A percentile compares a stretch with the other conserved stretches of the same genome.
These are phyloP conservation scores for Dactylella cylindrospora DNA, from an alignment of 2,329 filamentous ascomycete genomes.

Conservation along the genomic window DNA sequence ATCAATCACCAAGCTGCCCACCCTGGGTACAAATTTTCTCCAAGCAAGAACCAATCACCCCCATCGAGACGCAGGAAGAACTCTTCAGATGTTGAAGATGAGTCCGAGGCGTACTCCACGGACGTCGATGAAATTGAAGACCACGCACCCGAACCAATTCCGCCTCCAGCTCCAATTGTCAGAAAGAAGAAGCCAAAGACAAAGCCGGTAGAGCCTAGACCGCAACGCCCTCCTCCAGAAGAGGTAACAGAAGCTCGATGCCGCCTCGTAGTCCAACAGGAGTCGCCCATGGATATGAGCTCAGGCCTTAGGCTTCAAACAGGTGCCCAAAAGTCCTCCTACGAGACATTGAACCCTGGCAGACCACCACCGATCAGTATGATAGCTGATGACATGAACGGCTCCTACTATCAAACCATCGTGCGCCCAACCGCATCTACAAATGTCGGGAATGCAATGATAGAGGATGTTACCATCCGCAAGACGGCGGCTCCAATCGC, in stretches of 20 bases:
- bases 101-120: constrained; percentile 55
- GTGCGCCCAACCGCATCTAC: constrained; percentile 52
- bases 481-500: constrained; percentile 50
- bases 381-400: constrained; percentile 54
- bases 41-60: constrained; percentile 64
- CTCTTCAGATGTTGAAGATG: constrained; percentile 53
- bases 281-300: constrained; percentile 6
- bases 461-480: constrained; percentile 55
- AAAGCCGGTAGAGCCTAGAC: constrained; percentile 44
- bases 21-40: constrained; percentile 91
- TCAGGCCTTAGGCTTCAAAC: constrained; percentile 46
- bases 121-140: constrained; percentile 54
- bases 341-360: constrained; percentile 59
- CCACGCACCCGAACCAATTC: constrained; percentile 6
- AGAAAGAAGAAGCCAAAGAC: constrained; percentile 25
- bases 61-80: constrained; percentile 57
- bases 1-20: constrained; percentile 82
- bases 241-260: constrained; percentile 47
- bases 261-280: not conserved
- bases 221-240: constrained; percentile 50
- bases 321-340: constrained; percentile 54
- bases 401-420: constrained; percentile 59
- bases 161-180: not conserved
- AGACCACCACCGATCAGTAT: constrained; percentile 56
- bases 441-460: constrained; percentile 49